Conservation (phyloP, 352 stramenopile genomes). For the Saprolegnia diclina region DNA sequence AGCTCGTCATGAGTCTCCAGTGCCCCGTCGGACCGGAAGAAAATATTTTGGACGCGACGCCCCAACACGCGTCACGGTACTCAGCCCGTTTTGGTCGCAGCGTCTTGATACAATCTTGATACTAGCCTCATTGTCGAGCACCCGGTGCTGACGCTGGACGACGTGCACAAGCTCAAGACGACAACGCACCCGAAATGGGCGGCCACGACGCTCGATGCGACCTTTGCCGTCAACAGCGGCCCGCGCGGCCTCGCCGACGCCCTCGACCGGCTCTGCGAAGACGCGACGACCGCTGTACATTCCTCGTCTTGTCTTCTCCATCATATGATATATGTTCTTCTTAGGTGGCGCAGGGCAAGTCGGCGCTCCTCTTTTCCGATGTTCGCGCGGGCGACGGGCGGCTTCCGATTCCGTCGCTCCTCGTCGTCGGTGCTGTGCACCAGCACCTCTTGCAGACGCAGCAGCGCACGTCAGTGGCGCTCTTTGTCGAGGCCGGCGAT, state of each 20-base stretch:
- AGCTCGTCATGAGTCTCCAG: conserved; percentile 96
- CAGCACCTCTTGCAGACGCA: conserved; percentile 94
- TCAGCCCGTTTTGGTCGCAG: neutral
- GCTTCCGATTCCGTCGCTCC: conserved; percentile 91
- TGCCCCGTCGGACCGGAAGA: conserved; percentile 94
- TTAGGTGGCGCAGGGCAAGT: conserved; percentile 39
- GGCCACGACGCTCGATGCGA: conserved; percentile 54
- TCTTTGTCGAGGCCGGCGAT: conserved; percentile 94
- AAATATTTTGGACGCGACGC: conserved; percentile 87
- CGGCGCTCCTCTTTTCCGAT: conserved; percentile 90
- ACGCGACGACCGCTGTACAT: conserved; percentile 89
- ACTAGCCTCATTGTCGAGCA: conserved; percentile 87
- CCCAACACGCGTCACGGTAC: conserved; percentile 51
- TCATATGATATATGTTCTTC: too few relatives aligned
- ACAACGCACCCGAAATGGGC: conserved; percentile 55
- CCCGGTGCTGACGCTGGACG: conserved; percentile 88
- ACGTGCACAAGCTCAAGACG: conserved; percentile 91
- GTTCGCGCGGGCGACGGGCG: conserved; percentile 78
- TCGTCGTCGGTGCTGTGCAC: conserved; percentile 93
- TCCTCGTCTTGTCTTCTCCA: too few relatives aligned
- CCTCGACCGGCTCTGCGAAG: conserved; percentile 90
- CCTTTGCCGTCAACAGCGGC: conserved; percentile 52
- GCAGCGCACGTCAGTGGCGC: conserved; percentile 79
- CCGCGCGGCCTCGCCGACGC: conserved; percentile 69
- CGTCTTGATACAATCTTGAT: neutral